Percentiles rank a stretch among this genome's conserved stretches.
Conservation (phyloP, 1,284 basidiomycete genomes). For the Pterulicium gracile region DNA sequence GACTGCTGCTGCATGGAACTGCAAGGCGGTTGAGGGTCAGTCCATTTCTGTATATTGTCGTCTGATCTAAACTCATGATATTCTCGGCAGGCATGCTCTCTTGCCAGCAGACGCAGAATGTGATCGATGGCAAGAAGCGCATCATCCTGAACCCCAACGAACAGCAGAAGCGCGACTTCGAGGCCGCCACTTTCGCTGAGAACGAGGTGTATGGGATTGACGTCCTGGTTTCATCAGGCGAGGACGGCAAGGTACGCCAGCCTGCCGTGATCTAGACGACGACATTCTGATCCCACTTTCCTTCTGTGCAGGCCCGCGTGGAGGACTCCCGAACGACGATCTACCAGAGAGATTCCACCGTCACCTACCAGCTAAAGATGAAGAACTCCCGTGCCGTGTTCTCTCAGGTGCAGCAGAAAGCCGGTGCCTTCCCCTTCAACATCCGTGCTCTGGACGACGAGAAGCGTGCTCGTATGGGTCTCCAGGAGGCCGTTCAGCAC, state of each 20-base stretch:
- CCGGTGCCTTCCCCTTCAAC: slow-evolving; percentile 97
- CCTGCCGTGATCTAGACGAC: background rate
- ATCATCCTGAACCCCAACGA: slow-evolving; percentile 86
- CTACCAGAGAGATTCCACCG: slow-evolving; percentile 80
- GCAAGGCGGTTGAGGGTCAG: slow-evolving; percentile 85
- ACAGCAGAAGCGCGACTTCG: slow-evolving; percentile 76
- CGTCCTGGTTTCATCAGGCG: slow-evolving; percentile 79
- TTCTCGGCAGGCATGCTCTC: slow-evolving; percentile 88
- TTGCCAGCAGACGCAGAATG: slow-evolving; percentile 86
- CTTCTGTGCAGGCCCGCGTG: slow-evolving; percentile 52
- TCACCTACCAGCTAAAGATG: slow-evolving; percentile 96
- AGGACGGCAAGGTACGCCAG: slow-evolving; percentile 80
- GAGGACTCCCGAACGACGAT: slow-evolving; percentile 89
- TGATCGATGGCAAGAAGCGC: slow-evolving; percentile 96
- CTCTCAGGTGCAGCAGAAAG: slow-evolving; percentile 95
- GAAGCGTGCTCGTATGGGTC: slow-evolving; percentile 88
- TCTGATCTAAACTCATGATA: slow-evolving; percentile 12
- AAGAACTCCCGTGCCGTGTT: slow-evolving; percentile 93
- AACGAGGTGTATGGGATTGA: slow-evolving; percentile 96
- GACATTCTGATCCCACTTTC: slow-evolving; percentile 2
- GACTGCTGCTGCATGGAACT: slow-evolving; percentile 64
- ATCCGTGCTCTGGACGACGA: slow-evolving; percentile 91
- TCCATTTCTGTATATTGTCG: slow-evolving; percentile 11
- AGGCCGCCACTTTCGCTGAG: slow-evolving; percentile 80
- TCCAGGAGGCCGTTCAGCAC: slow-evolving; percentile 94